Conservation (phyloP, 75 land plant species). For the Azolla pinnata region DNA sequence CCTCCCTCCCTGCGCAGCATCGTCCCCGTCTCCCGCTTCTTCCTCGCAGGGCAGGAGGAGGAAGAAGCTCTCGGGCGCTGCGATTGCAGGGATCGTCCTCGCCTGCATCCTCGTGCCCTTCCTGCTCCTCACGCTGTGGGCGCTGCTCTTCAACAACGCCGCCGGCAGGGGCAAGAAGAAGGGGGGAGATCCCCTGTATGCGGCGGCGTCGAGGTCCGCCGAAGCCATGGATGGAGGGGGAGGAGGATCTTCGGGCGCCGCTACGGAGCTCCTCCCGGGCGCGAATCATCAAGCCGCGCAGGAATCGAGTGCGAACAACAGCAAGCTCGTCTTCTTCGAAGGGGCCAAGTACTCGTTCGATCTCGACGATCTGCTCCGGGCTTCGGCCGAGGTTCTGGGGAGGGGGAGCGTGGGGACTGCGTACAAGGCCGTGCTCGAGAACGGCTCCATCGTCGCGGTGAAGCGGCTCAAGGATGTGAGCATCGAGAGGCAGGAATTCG, state of each 20-base stretch:
- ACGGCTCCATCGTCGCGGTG: conserved; percentile 45
- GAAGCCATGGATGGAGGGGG: conserved; percentile 9
- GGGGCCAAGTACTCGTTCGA: conserved; percentile 27
- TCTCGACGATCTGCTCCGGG: conserved; percentile 55
- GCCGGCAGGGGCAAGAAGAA: background rate
- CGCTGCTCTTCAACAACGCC: conserved; percentile 9
- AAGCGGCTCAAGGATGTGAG: conserved; percentile 56
- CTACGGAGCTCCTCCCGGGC: background rate
- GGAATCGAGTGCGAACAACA: conserved; percentile 6
- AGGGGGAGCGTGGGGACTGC: conserved; percentile 59
- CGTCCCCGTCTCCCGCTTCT: conserved; percentile 7
- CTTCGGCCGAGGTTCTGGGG: conserved; percentile 64
- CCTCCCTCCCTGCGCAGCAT: background rate
- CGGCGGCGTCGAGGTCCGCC: conserved; percentile 14
- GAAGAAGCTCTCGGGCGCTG: conserved; percentile 20
- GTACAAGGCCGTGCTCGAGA: conserved; percentile 54
- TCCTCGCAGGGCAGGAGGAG: background rate
- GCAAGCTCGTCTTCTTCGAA: conserved; percentile 43
- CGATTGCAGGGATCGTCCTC: conserved; percentile 33
- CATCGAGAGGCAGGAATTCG: conserved; percentile 35
- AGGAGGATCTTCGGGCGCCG: background rate
- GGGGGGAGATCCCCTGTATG: background rate
- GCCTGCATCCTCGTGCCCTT: conserved; percentile 9
- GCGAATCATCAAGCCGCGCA: background rate
- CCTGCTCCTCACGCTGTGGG: conserved; percentile 5